These are phyloP conservation scores for Meyerozyma guilliermondii DNA, from an alignment of 1,139 yeast genomes.

Conservation along the genomic window DNA sequence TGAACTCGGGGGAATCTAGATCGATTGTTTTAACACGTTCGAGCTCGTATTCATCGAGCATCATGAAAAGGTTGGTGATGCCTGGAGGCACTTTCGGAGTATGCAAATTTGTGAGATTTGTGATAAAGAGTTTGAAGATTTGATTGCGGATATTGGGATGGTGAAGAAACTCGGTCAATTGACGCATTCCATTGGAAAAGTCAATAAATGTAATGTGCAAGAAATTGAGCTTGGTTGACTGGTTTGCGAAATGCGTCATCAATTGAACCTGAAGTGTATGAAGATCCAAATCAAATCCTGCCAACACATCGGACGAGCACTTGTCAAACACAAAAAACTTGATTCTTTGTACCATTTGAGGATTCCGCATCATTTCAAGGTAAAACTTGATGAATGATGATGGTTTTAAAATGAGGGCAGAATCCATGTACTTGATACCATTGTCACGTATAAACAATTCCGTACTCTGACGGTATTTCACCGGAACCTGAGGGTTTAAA, in stretches of 20 bases:
- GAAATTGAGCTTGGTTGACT: constrained; percentile 23
- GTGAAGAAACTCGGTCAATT: constrained; percentile 21
- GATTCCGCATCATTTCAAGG: constrained; percentile 15
- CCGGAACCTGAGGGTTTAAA: constrained; percentile 26
- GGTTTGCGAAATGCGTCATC: constrained; percentile 24
- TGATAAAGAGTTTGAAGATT: constrained; percentile 30
- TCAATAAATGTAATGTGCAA: constrained; percentile 33
- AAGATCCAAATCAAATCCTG: constrained; percentile 10
- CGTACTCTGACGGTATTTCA: constrained; percentile 14
- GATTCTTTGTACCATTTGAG: constrained; percentile 18
- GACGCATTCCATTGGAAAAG: constrained; percentile 20
- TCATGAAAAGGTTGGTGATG: constrained; percentile 28
- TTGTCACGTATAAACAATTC: constrained; percentile 21
- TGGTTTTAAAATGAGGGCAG: constrained; percentile 17
- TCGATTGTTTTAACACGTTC: constrained; percentile 9
- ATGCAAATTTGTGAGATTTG: constrained; percentile 19
- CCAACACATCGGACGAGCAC: constrained; percentile 17
- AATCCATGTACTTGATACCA: constrained; percentile 29
- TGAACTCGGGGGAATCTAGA: constrained; percentile 20
- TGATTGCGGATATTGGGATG: constrained; percentile 23
- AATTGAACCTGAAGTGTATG: constrained; percentile 16
- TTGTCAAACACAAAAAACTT: constrained; percentile 33
- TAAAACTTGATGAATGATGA: constrained; percentile 6
- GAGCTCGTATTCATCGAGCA: constrained; percentile 27
- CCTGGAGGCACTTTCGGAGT: constrained; percentile 24